Base-by-base conservation (phyloP, 2,329 filamentous ascomycete species). In the Fonsecaea erecta region DNA sequence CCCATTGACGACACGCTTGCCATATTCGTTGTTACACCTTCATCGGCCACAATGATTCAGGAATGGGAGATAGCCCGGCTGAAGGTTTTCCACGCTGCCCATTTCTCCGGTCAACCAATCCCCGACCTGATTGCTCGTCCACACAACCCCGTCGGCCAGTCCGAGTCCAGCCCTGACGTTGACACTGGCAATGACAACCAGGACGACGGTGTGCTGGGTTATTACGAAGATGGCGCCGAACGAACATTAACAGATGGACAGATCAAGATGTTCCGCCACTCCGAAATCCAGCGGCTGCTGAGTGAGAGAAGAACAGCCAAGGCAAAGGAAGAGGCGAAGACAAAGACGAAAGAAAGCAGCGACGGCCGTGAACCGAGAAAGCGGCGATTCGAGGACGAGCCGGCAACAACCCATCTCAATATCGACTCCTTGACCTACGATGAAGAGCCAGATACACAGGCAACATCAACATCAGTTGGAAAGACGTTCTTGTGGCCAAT, bases 221-320 rank as follows among this genome's bases (percentile, higher is more conserved):
- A 92, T 77, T 98, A 98, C 71, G 78, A 85, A 0, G 93, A 98
- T 74, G 93, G 94, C 2, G 86, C 88, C 67, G 95, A 95, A 75
- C 89, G 94, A 46, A 97, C 93, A 18, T 82, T 98, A 72, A 97
- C 93, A 9, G 91, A 97, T 73, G 91, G 93, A 71, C 91, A 97
- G 80, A 92, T 97, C 71, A 86, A 87, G 60, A 94, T 97, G 67
- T 97, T 97, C 75, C 85, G 93, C 67, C 92, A 96, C 74, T 94
- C 91, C 1, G 94, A 98, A 77, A 85, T 96, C 24, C 88, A 95
- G 73, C 79, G 86, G 12, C 80, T 96, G 43, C 80, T 91, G 28
- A 86, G 86, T 67, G 80, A 83, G 65, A 75, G 74, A 60, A 74
- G 79, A 26, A 55, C 48, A 11, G 55, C 60, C 12, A 52, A 54